Conservation (phyloP, 1,284 basidiomycete species). For the Vanrija sp. region DNA sequence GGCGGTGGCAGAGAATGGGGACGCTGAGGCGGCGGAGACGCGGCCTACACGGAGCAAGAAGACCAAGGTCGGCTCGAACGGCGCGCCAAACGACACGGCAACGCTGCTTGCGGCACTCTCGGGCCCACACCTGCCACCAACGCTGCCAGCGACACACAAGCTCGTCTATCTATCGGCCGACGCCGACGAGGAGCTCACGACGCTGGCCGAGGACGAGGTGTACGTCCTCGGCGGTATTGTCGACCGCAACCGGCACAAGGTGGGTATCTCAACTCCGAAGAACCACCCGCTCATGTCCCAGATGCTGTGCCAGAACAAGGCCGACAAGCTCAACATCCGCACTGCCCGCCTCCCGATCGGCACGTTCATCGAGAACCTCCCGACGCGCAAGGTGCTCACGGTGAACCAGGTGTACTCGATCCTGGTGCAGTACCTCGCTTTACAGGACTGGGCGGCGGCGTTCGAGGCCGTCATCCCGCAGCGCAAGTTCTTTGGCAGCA, state of each 20-base stretch:
- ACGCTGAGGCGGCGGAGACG: background rate
- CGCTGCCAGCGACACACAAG: slow-evolving; percentile 48
- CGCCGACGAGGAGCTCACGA: slow-evolving; percentile 74
- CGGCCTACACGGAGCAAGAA: background rate
- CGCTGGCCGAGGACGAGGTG: slow-evolving; percentile 75
- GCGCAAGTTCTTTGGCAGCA: slow-evolving; percentile 64
- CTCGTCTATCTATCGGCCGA: slow-evolving; percentile 95
- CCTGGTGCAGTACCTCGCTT: slow-evolving; percentile 80
- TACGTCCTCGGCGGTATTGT: slow-evolving; percentile 97
- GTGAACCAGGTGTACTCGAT: slow-evolving; percentile 92
- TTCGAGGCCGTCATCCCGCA: slow-evolving; percentile 82
- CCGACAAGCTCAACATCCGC: slow-evolving; percentile 65
- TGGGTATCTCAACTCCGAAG: slow-evolving; percentile 36
- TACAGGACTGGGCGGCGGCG: slow-evolving; percentile 74
- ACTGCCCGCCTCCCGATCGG: slow-evolving; percentile 91
- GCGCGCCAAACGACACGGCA: slow-evolving; percentile 13
- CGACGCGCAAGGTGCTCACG: slow-evolving; percentile 90
- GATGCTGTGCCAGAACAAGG: slow-evolving; percentile 87
- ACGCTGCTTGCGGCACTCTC: slow-evolving; percentile 14
- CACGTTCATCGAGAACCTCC: slow-evolving; percentile 72
- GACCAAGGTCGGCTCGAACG: background rate
- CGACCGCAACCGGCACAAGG: slow-evolving; percentile 96
- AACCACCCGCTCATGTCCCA: slow-evolving; percentile 37
- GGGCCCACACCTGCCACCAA: slow-evolving; percentile 17
- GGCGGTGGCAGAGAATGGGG: background rate